These are phyloP conservation scores for Fraxinus latifolia DNA, from an alignment of 305 asterid genomes.

Conservation along the genomic window DNA sequence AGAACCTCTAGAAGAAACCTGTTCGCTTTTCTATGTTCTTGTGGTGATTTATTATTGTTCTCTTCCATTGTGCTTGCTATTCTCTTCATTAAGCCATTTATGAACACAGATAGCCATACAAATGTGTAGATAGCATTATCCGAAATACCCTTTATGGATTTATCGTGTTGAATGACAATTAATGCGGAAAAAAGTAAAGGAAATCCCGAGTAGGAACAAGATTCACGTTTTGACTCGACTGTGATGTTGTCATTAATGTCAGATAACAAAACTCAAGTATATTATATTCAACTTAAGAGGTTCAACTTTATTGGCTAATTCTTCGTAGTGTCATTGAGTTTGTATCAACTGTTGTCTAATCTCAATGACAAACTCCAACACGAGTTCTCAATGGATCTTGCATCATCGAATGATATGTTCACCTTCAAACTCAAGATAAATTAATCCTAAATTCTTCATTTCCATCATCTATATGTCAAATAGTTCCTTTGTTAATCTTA, in stretches of 20 bases:
- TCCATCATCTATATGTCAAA: neutral
- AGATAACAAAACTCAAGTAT: neutral
- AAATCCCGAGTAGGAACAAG: neutral
- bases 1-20: neutral
- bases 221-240: neutral
- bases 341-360: neutral
- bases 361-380: neutral
- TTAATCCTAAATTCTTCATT: neutral
- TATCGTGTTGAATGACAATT: neutral
- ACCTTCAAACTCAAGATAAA: neutral
- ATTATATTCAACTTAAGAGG: neutral
- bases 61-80: neutral
- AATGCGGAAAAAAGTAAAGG: neutral
- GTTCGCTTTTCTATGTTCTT: neutral
- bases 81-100: neutral
- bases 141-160: neutral
- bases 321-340: neutral
- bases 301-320: neutral
- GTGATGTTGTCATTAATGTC: neutral
- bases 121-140: neutral
- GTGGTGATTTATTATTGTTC: neutral
- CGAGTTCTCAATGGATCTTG: neutral
- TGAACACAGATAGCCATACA: neutral
- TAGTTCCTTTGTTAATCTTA: conserved; percentile 6
- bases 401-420: neutral